A percentile compares a stretch with the other conserved stretches of the same genome.
Conservation (phyloP, 2,329 filamentous ascomycete genomes). For the Coniochaeta sp. region DNA sequence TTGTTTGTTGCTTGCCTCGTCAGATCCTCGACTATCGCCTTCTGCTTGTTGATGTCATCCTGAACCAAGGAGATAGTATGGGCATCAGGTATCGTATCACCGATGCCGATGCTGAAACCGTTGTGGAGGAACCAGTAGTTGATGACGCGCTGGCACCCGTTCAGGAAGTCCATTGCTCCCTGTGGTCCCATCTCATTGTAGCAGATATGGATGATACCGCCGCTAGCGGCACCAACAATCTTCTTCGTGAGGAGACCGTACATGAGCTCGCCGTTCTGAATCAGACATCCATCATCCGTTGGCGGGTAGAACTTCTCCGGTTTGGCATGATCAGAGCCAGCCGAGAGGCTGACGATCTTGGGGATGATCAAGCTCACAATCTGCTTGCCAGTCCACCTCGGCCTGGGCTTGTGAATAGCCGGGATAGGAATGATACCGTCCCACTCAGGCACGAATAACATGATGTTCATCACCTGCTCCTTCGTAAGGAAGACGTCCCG, state of each 20-base stretch:
- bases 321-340: constrained; percentile 53
- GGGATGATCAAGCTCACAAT: constrained; percentile 92
- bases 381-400: constrained; percentile 97
- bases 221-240: constrained; percentile 80
- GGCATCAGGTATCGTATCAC: constrained; percentile 91
- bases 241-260: constrained; percentile 92
- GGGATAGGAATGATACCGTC: constrained; percentile 89
- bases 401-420: constrained; percentile 86
- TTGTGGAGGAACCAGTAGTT: constrained; percentile 97
- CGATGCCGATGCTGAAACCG: constrained; percentile 96
- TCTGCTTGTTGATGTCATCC: constrained; percentile 71
- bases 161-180: constrained; percentile 89
- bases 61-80: constrained; percentile 80
- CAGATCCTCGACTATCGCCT: constrained; percentile 69
- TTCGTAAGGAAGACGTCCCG: constrained; percentile 87
- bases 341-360: constrained; percentile 71
- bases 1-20: constrained; percentile 78
- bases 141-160: constrained; percentile 87
- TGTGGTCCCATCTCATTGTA: constrained; percentile 90
- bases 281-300: constrained; percentile 71
- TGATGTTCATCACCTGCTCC: constrained; percentile 90
- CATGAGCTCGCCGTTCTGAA: constrained; percentile 82
- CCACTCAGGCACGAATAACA: constrained; percentile 98
- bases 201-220: constrained; percentile 90
- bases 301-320: constrained; percentile 43